Evolutionary conservation across 1,139 yeast species (phyloP).

Genomic region (Candida frijolesensis): DNA sequence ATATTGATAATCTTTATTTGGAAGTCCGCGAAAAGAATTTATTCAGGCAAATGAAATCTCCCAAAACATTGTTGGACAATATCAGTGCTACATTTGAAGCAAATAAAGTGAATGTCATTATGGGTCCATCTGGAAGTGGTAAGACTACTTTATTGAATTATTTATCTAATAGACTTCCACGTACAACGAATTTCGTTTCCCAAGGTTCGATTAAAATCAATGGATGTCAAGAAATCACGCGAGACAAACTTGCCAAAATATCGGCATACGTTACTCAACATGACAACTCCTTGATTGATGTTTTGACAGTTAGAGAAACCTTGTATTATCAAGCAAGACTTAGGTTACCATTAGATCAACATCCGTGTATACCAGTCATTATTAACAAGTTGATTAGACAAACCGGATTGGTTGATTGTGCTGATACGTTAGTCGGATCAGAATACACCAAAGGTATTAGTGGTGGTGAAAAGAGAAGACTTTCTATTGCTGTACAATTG

Average conservation of each 20-base stretch:
- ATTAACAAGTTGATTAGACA: conserved; percentile 61
- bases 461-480: conserved; percentile 86
- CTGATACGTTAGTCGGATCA: conserved; percentile 74
- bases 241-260: conserved; percentile 48
- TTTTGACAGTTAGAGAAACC: conserved; percentile 78
- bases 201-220: conserved; percentile 24
- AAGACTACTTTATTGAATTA: conserved; percentile 73
- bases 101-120: conserved; percentile 71
- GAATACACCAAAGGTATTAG: conserved; percentile 76
- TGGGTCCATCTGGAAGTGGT: conserved; percentile 92
- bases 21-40: conserved; percentile 18
- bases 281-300: conserved; percentile 69
- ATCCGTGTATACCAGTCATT: conserved; percentile 29
- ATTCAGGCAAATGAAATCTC: conserved; percentile 6
- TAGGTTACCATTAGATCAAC: conserved; percentile 49
- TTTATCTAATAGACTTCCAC: conserved; percentile 63
- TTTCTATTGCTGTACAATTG: conserved; percentile 78
- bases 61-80: conserved; percentile 36
- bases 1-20: conserved; percentile 23
- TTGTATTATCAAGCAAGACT: conserved; percentile 70
- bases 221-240: conserved; percentile 37
- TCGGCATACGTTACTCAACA: conserved; percentile 79
- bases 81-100: conserved; percentile 62
- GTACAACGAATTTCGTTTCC: conserved; percentile 23
- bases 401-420: conserved; percentile 77